phyloP scores from a whole-genome alignment of 2,329 filamentous ascomycete species.

The Xylariales sp. region DNA sequence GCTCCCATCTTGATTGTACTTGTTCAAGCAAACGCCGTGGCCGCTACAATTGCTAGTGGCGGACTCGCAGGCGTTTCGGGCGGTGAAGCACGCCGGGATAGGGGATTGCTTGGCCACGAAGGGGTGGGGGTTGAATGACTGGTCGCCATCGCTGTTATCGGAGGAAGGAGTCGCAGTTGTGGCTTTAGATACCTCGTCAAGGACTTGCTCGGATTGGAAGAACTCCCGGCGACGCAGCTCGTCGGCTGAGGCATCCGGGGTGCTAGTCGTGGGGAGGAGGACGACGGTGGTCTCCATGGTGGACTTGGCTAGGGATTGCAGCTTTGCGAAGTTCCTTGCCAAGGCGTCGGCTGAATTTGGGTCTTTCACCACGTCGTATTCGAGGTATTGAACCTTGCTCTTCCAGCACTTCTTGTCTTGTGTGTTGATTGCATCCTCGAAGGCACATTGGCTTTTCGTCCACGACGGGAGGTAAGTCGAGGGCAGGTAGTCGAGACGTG shows the following conservation, averaged over 20 bases:
- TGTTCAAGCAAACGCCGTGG: constrained; percentile 71
- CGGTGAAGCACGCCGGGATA: constrained; percentile 71
- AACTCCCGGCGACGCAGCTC: constrained; percentile 43
- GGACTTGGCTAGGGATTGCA: constrained; percentile 41
- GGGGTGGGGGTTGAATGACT: constrained; percentile 24
- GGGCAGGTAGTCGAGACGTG: constrained; percentile 43
- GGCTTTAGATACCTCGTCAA: constrained; percentile 24
- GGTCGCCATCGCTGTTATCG: constrained; percentile 19
- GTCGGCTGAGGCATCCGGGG: no score
- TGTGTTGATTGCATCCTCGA: constrained; percentile 20
- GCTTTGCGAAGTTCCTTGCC: constrained; percentile 37
- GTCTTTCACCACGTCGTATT: constrained; percentile 27
- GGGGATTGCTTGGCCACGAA: constrained; percentile 27
- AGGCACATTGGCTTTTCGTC: constrained; percentile 34
- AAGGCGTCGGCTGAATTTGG: constrained; percentile 38
- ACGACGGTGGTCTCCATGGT: constrained; percentile 54
- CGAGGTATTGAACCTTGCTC: constrained; percentile 26
- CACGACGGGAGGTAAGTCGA: constrained; percentile 33
- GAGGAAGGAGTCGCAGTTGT: constrained; percentile 26
- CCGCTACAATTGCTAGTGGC: constrained; percentile 76
- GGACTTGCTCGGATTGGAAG: constrained; percentile 37
- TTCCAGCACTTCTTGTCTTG: constrained; percentile 22
- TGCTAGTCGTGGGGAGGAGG: constrained; percentile 41
- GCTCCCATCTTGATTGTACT: constrained; percentile 40
- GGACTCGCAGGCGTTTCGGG: constrained; percentile 61